Evolutionary conservation across 2,329 filamentous ascomycete species (phyloP).

Genomic region (Colletotrichum plurivorum): DNA sequence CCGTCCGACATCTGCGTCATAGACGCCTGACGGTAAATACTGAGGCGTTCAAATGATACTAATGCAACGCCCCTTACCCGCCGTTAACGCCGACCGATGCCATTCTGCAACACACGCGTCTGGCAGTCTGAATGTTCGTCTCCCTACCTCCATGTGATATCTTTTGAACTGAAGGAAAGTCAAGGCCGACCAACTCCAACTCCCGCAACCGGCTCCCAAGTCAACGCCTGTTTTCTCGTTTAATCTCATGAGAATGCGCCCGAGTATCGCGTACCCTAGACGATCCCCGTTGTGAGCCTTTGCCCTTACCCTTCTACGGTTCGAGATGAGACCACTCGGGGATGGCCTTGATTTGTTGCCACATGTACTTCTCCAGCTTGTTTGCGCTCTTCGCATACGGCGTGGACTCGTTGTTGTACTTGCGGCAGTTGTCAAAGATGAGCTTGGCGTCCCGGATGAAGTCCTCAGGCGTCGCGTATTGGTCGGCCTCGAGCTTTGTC

Average conservation of each 20-base stretch:
- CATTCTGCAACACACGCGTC: not conserved
- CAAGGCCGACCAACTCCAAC: slow-evolving; percentile 31
- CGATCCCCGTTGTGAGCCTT: slow-evolving; percentile 24
- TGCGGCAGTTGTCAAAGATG: slow-evolving; percentile 94
- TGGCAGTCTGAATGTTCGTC: not conserved
- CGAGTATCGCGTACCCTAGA: slow-evolving; percentile 14
- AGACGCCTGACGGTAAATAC: not conserved
- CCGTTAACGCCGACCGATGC: not conserved
- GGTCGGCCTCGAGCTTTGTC: slow-evolving; percentile 91
- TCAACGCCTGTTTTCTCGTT: slow-evolving; percentile 2
- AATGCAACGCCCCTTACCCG: not conserved
- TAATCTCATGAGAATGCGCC: slow-evolving; percentile 26
- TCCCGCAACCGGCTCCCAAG: slow-evolving; percentile 6
- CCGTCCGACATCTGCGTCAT: not conserved
- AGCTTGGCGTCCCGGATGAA: slow-evolving; percentile 91
- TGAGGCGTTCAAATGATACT: not conserved
- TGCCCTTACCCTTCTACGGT: slow-evolving; percentile 53
- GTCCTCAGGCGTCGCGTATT: slow-evolving; percentile 92
- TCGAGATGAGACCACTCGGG: slow-evolving; percentile 88
- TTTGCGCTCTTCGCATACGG: slow-evolving; percentile 96
- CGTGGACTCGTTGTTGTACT: slow-evolving; percentile 96
- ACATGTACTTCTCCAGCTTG: slow-evolving; percentile 95
- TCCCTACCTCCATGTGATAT: slow-evolving; percentile 1
- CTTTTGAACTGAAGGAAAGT: not conserved
- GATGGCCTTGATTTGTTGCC: slow-evolving; percentile 89